Base-by-base conservation (phyloP, 2,329 filamentous ascomycete species). In the Aspergillus sp. region DNA sequence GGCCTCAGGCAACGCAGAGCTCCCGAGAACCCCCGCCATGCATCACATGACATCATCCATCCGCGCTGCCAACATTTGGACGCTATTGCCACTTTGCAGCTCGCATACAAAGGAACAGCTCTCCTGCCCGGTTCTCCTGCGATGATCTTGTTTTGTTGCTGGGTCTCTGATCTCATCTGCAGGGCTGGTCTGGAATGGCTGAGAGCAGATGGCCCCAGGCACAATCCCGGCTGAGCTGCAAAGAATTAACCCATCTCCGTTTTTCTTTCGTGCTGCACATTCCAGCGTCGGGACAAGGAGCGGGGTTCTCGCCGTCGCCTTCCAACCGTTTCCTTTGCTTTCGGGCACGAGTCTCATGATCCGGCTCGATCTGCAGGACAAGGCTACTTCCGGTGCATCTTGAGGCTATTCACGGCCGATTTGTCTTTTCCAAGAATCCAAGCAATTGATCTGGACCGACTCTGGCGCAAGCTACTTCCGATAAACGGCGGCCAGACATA, bases 11-110 rank as follows among this genome's bases (percentile, higher is more conserved):
- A 30, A 30, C 27, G 8, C 20, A 15, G 17, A 44, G 15, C 45
- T 66, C 61, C 65, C 66, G 64, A 57, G 57, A 68, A 61, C 50
- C 66, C 66, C 66, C 66, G 64, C 52, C 54, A 61, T 66, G 64
- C 52, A 61, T 66, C 64, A 64, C 64, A 65, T 66, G 64, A 66
- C 64, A 66, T 66, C 63, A 65, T 64, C n/a, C 15, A 15, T 41
- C 19, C 41, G 8, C 9, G 9, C 9, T 30, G 27, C 27, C 27
- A 30, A 30, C 27, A 2, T 11, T 30, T 11, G 27, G 3, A 30
- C 27, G 9, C 27, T 4, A 9, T 44, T 51, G 54, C 44, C 19
- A 45, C 37, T 30, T 30, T 44, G 40, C 51, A 46, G 40, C 47
- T 56, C 53, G 51, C 33, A 13, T 37, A n/a, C 34, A 37, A 15